phyloP scores from a whole-genome alignment of 495 filamentous ascomycete genomes.

The Xylaria sp. region DNA sequence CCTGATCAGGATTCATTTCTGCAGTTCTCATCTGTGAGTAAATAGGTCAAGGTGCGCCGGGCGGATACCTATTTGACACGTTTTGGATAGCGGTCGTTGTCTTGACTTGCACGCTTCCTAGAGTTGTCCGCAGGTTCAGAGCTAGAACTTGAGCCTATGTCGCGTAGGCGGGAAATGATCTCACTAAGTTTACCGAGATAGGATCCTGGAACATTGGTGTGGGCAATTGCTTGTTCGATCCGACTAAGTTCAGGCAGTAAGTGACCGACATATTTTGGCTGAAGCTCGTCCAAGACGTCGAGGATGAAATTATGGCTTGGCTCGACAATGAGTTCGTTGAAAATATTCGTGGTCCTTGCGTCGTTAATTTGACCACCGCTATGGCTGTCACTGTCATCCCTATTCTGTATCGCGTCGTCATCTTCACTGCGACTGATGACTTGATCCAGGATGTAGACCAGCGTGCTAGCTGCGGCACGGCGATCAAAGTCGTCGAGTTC shows the following conservation, averaged over 20 bases:
- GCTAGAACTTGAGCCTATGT: neutral
- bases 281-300: slow-evolving; percentile 46
- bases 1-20: neutral
- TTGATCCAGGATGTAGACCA: slow-evolving; percentile 49
- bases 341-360: slow-evolving; percentile 43
- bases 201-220: slow-evolving; percentile 23
- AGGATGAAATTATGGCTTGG: slow-evolving; percentile 47
- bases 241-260: slow-evolving; percentile 33
- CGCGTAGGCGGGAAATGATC: slow-evolving; percentile 21
- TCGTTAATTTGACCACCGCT: neutral
- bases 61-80: slow-evolving; percentile 11
- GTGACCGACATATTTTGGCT: slow-evolving; percentile 33
- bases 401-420: neutral
- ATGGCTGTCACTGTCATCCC: neutral
- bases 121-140: slow-evolving; percentile 15
- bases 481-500: slow-evolving; percentile 45
- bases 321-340: slow-evolving; percentile 46
- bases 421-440: slow-evolving; percentile 41
- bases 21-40: neutral
- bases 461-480: slow-evolving; percentile 47
- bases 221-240: slow-evolving; percentile 26
- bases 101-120: slow-evolving; percentile 22
- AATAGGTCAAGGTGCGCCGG: neutral
- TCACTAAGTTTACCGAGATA: slow-evolving; percentile 29
- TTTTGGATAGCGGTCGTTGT: slow-evolving; percentile 9